Base-by-base conservation (phyloP, 495 filamentous ascomycete species). In the Evansstolkia leycettana region DNA sequence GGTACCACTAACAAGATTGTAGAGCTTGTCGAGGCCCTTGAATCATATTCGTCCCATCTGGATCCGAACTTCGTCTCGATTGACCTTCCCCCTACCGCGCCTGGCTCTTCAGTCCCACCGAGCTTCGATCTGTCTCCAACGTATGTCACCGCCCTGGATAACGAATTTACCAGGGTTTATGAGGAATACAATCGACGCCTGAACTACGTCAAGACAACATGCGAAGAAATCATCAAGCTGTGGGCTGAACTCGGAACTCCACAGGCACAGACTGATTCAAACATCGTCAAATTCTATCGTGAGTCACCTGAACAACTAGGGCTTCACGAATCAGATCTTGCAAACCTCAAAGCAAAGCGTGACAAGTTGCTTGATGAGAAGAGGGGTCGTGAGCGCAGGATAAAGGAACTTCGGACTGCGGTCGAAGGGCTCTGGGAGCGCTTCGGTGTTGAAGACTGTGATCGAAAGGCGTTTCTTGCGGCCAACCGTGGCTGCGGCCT, bases 231-330 rank as follows among this genome's bases (percentile, higher is more conserved):
- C 34, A 87, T 99, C 51, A 81, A 81, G 46, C 70, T 96, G 2
- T 99, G 90, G 86, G 84, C 84, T 1, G 90, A 99, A 50, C 71
- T 99, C 13, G 90, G 92, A 16, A 89, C 79, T 7, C 84, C 90
- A 2, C 84, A 89, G 52, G 83, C 80, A 11, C 89, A 96, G 50
- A 89, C 84, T n/a, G 90, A 96, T 49, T 69, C 64, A 28, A 67
- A 67, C 13, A 88, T 99, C 39, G 77, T 99, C 31, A 82, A 94
- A 49, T 76, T 76, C 47, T 89, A 90, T 45, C 80, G 82, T 39
- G 81, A 94, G 31, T 70, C 84, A 1, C 90, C 90, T 1, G 90
- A 96, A 52, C 89, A 94, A 51, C 68, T 99, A 5, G 90, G 90
- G 7, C 66, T 99, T 26, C 87, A 89, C 52, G 75, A 86, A 49